Evolutionary conservation across 331 rosid species (phyloP), one percentile per base, ranked within the genome.

Genomic region (Erythrophleum ivorense): DNA sequence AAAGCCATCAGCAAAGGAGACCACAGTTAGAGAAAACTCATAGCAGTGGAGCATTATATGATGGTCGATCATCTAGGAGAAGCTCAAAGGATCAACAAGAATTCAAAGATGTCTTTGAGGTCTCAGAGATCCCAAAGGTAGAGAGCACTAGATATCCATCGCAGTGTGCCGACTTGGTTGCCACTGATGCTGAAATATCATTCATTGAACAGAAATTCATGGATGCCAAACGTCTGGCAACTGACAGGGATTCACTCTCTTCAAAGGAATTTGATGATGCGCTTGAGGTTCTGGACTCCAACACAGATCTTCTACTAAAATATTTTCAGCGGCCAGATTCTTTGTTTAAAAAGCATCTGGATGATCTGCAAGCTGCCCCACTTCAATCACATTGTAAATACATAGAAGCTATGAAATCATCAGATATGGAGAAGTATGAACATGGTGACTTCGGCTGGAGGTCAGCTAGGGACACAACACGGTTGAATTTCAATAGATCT

Each of bases 101-200:
- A 78, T 96, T 91, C 86, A 96, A 93, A 88, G 99, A 96, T 87
- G 99, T 96, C 71, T 93, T 85, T 85, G 99, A 96, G 90, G 99
- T 96, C 50, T 82, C 85, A 0, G 99, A 95, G 83, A 84, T 91
- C 40, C 88, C 94, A 41, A 93, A 87, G 82, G 84, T 82, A 45
- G 87, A 84, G 78, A 88, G 89, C 66, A 52, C 84, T n/a, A 83
- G 88, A 83, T 85, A 86, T 84, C 84, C 94, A 15, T 78, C 82
- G 0, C 90, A 67, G 73, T 67, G 68, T 81, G 58, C 86, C 36
- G 85, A 86, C 82, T 29, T 88, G 70, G 88, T 88, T 84, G 65
- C 78, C 60, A 78, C 83, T 69, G 96, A 89, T 79, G 88, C 89
- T 48, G 95, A 96, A 80, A 96, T 93, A 86, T 92, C 92, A 45